phyloP scores from a whole-genome alignment of 1,139 yeast genomes.

The Blastobotrys proliferans region DNA sequence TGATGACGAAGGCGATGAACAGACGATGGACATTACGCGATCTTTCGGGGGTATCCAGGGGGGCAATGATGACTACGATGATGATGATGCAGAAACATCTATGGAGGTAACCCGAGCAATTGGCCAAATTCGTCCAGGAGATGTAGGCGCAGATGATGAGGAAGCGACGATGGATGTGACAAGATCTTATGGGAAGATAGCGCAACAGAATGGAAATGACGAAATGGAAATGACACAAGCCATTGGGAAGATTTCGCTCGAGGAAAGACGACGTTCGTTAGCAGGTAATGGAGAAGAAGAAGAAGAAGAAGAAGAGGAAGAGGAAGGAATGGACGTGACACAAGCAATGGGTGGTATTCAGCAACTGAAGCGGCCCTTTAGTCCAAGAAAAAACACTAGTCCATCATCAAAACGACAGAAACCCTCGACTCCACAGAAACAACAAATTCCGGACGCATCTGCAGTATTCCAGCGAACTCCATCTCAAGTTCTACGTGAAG shows the following conservation, averaged over 20 bases:
- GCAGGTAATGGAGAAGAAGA: constrained; percentile 13
- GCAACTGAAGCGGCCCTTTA: constrained; percentile 6
- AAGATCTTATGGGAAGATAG: constrained; percentile 16
- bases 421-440: constrained; percentile 10
- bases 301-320: constrained; percentile 15
- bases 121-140: constrained; percentile 20
- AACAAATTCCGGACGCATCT: constrained; percentile 4
- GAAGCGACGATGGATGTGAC: constrained; percentile 22
- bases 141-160: constrained; percentile 6
- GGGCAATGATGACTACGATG: constrained; percentile 6
- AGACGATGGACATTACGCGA: constrained; percentile 18
- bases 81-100: constrained; percentile 15
- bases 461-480: constrained; percentile 7
- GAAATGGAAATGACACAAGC: constrained; percentile 2
- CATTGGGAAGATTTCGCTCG: not conserved
- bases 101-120: constrained; percentile 26
- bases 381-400: constrained; percentile 5
- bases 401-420: not conserved
- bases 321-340: constrained; percentile 24
- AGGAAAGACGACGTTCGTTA: not conserved
- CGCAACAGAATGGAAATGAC: constrained; percentile 7
- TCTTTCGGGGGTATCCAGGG: constrained; percentile 9
- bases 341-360: constrained; percentile 15
- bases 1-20: constrained; percentile 9
- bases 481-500: constrained; percentile 6